phyloP scores from a whole-genome alignment of 1,139 yeast genomes.

The Saccharomyces pastorianus region DNA sequence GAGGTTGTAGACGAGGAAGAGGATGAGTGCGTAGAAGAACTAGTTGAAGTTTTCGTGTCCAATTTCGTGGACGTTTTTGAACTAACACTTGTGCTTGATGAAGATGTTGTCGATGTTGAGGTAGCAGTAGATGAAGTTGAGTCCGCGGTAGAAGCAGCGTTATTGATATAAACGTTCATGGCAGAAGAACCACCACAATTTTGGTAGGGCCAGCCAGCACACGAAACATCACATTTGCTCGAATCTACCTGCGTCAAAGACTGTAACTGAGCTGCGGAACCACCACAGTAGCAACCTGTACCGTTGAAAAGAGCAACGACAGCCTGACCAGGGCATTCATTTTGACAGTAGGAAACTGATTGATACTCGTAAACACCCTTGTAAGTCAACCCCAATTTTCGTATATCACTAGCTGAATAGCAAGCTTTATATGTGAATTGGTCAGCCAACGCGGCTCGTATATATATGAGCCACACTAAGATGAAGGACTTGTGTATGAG shows the following conservation, averaged over 20 bases:
- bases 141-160: constrained; percentile 5
- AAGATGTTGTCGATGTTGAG: neutral
- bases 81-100: constrained; percentile 8
- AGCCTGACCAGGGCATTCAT: constrained; percentile 40
- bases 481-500: neutral
- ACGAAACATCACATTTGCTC: constrained; percentile 42
- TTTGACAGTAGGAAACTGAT: constrained; percentile 43
- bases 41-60: constrained; percentile 11
- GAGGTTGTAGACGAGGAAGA: constrained; percentile 4
- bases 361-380: constrained; percentile 42
- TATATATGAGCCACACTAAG: neutral
- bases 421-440: constrained; percentile 18
- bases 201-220: constrained; percentile 51
- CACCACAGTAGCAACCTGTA: constrained; percentile 55
- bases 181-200: constrained; percentile 56
- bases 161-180: constrained; percentile 40
- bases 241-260: constrained; percentile 10
- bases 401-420: constrained; percentile 12
- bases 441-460: neutral
- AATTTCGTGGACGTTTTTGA: constrained; percentile 12
- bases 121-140: neutral
- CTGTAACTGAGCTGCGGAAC: constrained; percentile 16
- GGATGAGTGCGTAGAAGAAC: constrained; percentile 8
- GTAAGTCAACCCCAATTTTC: constrained; percentile 10
- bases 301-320: constrained; percentile 52